Percentiles rank a stretch among this genome's conserved stretches.
Conservation (phyloP, 1,284 basidiomycete species). For the Amylostereum chailletii region DNA sequence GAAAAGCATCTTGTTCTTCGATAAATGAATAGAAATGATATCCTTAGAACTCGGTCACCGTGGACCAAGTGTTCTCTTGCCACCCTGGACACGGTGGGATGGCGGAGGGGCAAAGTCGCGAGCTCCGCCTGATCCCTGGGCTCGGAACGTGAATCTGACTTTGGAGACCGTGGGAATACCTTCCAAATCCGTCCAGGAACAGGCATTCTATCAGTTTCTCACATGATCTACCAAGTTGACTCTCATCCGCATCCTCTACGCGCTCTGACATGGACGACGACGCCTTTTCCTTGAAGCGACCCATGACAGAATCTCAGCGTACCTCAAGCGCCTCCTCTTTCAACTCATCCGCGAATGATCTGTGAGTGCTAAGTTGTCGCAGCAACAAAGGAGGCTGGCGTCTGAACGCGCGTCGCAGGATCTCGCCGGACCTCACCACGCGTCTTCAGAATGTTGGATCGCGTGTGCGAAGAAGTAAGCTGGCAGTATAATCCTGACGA, state of each 20-base stretch:
- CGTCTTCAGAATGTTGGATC: conserved; percentile 37
- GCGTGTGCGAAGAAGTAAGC: conserved; percentile 37
- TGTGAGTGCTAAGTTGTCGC: conserved; percentile 2
- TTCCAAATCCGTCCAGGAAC: no score
- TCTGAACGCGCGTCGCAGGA: conserved; percentile 6
- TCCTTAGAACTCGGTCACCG: no score
- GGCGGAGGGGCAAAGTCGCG: background rate
- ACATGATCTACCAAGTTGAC: background rate
- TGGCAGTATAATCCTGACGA: background rate
- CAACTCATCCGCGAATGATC: conserved; percentile 1
- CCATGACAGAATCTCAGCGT: conserved; percentile 2
- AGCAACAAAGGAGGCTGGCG: background rate
- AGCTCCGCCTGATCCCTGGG: conserved; percentile 3
- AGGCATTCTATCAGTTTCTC: background rate
- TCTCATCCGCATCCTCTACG: background rate
- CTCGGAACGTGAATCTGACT: conserved; percentile 1
- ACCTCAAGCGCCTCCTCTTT: conserved; percentile 1
- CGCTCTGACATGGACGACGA: background rate
- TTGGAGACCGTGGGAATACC: background rate
- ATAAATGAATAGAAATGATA: no score
- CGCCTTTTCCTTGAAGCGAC: conserved; percentile 6
- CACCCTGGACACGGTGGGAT: no score
- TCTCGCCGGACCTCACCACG: conserved; percentile 32
- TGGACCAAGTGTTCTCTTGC: no score
- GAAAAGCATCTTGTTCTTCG: no score